Evolutionary conservation across 371 early-diverging fungal species (phyloP), one percentile per base, ranked within the genome.

Genomic region (Parasitella parasitica): DNA sequence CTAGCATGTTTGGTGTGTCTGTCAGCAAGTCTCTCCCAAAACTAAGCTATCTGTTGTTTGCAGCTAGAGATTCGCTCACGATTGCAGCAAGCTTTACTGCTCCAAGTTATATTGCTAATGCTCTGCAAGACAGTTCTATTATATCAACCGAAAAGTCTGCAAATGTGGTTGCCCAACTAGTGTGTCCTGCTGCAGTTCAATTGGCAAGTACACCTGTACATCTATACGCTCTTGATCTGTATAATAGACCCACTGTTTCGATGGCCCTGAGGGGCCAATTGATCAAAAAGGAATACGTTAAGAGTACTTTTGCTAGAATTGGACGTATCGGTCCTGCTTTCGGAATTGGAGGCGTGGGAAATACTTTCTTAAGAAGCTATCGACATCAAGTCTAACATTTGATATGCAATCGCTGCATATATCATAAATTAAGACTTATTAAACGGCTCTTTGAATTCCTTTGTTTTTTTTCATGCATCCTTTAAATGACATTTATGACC

Each of bases 241-340:
- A 86, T 65, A 89, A 89, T 69, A 67, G 83, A 16, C 78, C 83
- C 6, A 48, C 30, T 3, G 75, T 59, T 5, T 36, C 72, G 4
- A 0, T 61, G 1, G n/a, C 28, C 3, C 70, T 80, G 38, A 71
- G 86, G 18, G 4, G 41, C 7, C 64, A 61, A 22, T 59, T 81
- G n/a, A 71, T 90, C 18, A 54, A 65, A 43, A 67, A 61, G 51
- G 82, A 83, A 54, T 90, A 90, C 64, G 26, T 75, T n/a, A 80
- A 76, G 60, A 80, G 85, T 20, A 71, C 83, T 0, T 52, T 81
- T 8, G 89, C 88, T 24, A 72, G 89, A 34, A 77, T 85, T 41
- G 88, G 65, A 26, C 72, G 90, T 59, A 89, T 90, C 49, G 84
- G 84, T 22, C 89, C 90, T 5, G 90, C 90, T 38, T 89, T 86